A percentile compares a stretch with the other conserved stretches of the same genome.
Conservation (phyloP, 2,329 filamentous ascomycete genomes). For the Tolypocladium capitatum region DNA sequence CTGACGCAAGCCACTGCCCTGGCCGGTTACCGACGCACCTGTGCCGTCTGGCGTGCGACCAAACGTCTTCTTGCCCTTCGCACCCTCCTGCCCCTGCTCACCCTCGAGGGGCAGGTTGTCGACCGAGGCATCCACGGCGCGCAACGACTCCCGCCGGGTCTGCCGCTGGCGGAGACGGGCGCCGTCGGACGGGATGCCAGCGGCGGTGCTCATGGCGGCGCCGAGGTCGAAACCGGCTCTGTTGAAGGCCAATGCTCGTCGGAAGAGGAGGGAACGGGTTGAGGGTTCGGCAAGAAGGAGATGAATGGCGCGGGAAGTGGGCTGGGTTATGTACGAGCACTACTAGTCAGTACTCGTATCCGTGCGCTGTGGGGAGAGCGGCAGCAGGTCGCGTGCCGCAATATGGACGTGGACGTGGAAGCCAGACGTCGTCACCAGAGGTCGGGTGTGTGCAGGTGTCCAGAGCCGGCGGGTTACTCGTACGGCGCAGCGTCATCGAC, state of each 20-base stretch:
- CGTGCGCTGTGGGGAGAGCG: neutral
- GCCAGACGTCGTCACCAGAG: neutral
- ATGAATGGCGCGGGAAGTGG: neutral
- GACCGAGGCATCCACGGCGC: neutral
- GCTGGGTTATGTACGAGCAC: neutral
- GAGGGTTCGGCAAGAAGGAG: neutral
- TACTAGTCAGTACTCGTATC: no score
- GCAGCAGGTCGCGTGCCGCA: neutral
- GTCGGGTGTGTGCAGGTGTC: neutral
- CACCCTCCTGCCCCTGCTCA: constrained; percentile 3
- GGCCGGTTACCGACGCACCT: constrained; percentile 43
- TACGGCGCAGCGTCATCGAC: neutral
- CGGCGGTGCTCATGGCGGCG: constrained; percentile 16
- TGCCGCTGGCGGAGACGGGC: constrained; percentile 18
- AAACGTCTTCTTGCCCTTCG: constrained; percentile 58
- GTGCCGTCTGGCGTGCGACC: constrained; percentile 83
- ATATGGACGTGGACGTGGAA: neutral
- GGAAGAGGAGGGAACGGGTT: neutral
- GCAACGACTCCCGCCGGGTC: constrained; percentile 4
- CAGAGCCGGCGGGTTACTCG: neutral
- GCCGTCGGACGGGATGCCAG: constrained; percentile 9
- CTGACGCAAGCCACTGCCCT: neutral
- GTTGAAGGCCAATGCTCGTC: neutral
- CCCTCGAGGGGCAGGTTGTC: constrained; percentile 1
- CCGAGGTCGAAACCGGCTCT: neutral